Base-by-base conservation (phyloP, 495 filamentous ascomycete genomes). In the Usnea hakonensis region DNA sequence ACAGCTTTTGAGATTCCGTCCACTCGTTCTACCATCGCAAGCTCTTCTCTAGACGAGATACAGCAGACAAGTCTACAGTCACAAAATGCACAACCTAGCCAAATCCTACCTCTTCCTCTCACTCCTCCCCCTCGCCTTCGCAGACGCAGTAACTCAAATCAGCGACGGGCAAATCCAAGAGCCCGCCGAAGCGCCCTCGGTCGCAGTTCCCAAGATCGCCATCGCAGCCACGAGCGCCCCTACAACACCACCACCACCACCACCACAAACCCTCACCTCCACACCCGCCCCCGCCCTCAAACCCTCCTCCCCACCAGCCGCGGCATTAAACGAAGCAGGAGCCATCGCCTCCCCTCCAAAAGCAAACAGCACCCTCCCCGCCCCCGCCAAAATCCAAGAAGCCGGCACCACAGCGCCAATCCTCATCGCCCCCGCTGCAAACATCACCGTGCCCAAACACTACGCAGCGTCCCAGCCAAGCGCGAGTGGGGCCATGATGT, bases 101-200 rank as follows among this genome's bases (percentile, higher is more conserved):
- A 28, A 5, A n/a, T 50, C 52, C 52, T 35, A 32, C 52, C 35
- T 36, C 13, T 7, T 55, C 1, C 52, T 55, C 30, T 16, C 52
- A 9, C 52, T 55, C 52, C 52, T 55, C 13, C 52, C 52, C 30
- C 17, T 55, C 52, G 17, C 35, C 17, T 17, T 36, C 52, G 52
- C 52, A 2, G 19, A 33, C 16, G 19, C n/a, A 9, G 35, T 55
- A 17, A 9, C 28, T 28, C 52, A 55, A 13, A 32, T 55, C 13
- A 32, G 30, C 52, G 52, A 55, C 52, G 52, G 52, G 13, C 52
- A 55, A 7, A 35, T 55, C 52, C 52, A 55, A 8, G 52, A 46
- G 21, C 43, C 43, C 21, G 43, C 21, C 43, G n/a, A 46, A 11
- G n/a, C n/a, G 2, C 43, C 43, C 4, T n/a, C 43, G 2, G 2